Evolutionary conservation across 2,329 filamentous ascomycete genomes (phyloP).

Genomic region (Aurifilum marmelostoma): DNA sequence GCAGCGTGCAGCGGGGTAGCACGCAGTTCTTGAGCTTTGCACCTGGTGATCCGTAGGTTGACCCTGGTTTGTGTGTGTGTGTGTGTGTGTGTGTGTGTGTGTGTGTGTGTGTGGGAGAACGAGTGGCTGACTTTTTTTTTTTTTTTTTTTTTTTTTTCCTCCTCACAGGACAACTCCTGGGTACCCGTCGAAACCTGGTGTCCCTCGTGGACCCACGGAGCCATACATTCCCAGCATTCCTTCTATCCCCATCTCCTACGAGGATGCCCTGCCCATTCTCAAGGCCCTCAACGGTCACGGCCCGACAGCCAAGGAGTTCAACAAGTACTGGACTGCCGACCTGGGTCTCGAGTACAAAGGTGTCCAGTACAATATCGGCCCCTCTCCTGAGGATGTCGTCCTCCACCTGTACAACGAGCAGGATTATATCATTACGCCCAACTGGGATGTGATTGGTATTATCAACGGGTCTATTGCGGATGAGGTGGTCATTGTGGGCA

Average conservation of each 20-base stretch:
- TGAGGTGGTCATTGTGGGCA: constrained; percentile 54
- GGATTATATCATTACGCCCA: constrained; percentile 68
- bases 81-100: too few species aligned
- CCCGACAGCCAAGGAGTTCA: constrained; percentile 67
- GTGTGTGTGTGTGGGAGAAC: not conserved
- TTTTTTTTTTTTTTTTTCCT: too few species aligned
- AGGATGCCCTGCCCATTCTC: constrained; percentile 76
- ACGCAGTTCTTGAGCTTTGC: constrained; percentile 68
- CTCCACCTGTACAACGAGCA: constrained; percentile 71
- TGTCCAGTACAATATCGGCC: constrained; percentile 48
- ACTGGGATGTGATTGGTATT: constrained; percentile 80
- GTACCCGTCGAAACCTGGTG: constrained; percentile 76
- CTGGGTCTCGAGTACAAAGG: constrained; percentile 49
- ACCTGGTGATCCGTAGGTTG: constrained; percentile 59
- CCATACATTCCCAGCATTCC: constrained; percentile 73
- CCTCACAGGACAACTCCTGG: constrained; percentile 68
- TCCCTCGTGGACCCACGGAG: constrained; percentile 64
- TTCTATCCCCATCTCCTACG: constrained; percentile 79
- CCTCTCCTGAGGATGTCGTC: constrained; percentile 57
- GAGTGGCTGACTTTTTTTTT: not conserved
- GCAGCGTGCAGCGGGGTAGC: constrained; percentile 78
- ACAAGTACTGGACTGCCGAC: constrained; percentile 61
- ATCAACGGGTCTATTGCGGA: constrained; percentile 73
- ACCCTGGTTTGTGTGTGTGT: too few species aligned
- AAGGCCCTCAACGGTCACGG: constrained; percentile 78